Evolutionary conservation across 352 stramenopile species (phyloP).

Genomic region (Phytophthora uliginosa): DNA sequence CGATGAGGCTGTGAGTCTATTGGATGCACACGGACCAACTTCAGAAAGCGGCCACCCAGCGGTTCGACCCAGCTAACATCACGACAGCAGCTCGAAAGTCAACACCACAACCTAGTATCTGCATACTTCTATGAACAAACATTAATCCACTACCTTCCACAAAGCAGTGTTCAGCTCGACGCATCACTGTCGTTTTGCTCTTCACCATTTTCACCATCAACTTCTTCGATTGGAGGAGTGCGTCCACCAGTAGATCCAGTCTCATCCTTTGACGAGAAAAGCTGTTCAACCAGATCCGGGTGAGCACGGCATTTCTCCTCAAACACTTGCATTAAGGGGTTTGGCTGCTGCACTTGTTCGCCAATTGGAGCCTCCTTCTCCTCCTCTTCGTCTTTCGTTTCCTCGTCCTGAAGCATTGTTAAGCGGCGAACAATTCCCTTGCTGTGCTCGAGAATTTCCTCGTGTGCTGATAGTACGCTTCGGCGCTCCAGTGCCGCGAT

Average conservation of each 20-base stretch:
- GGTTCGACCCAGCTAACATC: constrained; percentile 27
- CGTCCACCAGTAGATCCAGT: constrained; percentile 32
- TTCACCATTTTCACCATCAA: constrained; percentile 25
- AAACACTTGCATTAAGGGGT: constrained; percentile 61
- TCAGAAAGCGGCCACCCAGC: constrained; percentile 34
- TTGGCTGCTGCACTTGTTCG: constrained; percentile 5
- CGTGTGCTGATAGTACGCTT: constrained; percentile 68
- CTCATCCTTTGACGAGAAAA: constrained; percentile 69
- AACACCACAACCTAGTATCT: constrained; percentile 19
- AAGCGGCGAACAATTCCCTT: constrained; percentile 71
- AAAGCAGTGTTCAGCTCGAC: constrained; percentile 18
- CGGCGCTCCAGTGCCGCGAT: constrained; percentile 73
- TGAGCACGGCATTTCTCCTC: constrained; percentile 66
- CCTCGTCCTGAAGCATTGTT: constrained; percentile 42
- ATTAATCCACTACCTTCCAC: constrained; percentile 26
- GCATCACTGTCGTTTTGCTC: constrained; percentile 40
- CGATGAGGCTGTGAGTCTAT: constrained; percentile 55
- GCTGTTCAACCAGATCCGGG: constrained; percentile 53
- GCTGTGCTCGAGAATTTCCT: constrained; percentile 81
- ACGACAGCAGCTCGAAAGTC: constrained; percentile 14
- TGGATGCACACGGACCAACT: constrained; percentile 41
- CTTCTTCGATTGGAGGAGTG: constrained; percentile 32
- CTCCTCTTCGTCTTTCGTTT: constrained; percentile 18
- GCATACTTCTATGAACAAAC: constrained; percentile 33
- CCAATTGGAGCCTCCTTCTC: not conserved